These are phyloP conservation scores for Parmales sp. DNA, from an alignment of 108 stramenopile species.

Conservation along the genomic window DNA sequence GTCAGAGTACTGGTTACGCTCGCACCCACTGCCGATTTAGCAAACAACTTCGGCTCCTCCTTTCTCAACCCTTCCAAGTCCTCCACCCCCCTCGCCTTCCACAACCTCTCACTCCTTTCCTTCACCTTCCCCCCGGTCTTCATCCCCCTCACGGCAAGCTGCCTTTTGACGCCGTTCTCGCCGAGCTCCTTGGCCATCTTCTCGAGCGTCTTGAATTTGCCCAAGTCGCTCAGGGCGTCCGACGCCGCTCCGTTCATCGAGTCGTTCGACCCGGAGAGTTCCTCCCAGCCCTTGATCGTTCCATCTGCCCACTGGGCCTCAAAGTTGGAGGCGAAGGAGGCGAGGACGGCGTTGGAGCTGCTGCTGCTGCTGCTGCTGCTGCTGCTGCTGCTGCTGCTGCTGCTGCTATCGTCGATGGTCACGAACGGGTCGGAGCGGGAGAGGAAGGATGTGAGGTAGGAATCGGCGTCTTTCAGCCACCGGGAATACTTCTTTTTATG, in stretches of 20 bases:
- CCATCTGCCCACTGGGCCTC: conserved; percentile 32
- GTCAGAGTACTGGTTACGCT: not conserved
- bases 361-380: no score
- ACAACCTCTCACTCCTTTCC: conserved; percentile 80
- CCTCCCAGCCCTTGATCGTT: conserved; percentile 40
- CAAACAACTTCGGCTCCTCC: conserved; percentile 63
- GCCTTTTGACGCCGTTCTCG: conserved; percentile 70
- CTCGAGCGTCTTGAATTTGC: conserved; percentile 39
- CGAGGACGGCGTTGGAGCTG: no score
- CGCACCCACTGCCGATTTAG: conserved; percentile 40
- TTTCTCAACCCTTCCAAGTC: no score
- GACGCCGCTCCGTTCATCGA: conserved; percentile 20
- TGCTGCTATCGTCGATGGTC: no score
- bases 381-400: no score
- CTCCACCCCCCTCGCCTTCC: conserved; percentile 72
- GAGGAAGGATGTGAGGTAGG: conserved; percentile 56
- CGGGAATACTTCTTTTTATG: conserved; percentile 65
- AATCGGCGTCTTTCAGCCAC: conserved; percentile 44
- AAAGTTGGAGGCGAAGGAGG: conserved; percentile 21
- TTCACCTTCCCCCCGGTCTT: conserved; percentile 88
- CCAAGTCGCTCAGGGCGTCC: conserved; percentile 32
- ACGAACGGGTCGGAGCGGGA: conserved; percentile 56
- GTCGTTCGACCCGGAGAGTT: conserved; percentile 45
- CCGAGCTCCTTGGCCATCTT: conserved; percentile 58
- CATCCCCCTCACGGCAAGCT: conserved; percentile 70